Evolutionary conservation across 176 grass and related monocot genomes (phyloP).

Genomic region (Hordeum marinum): DNA sequence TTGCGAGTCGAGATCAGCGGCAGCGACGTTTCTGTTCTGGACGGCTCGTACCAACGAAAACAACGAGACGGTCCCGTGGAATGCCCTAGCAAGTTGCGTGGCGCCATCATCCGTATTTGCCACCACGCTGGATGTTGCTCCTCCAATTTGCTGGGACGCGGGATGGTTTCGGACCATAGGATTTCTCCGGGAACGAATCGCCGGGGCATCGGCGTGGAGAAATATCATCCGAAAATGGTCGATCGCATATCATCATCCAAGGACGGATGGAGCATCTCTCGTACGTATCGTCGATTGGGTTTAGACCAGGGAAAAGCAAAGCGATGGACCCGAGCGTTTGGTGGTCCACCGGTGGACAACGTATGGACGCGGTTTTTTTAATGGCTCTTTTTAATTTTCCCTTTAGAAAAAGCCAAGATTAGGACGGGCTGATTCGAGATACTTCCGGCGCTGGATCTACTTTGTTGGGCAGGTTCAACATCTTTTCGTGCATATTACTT

Average conservation of each 20-base stretch:
- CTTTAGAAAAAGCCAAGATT: not conserved
- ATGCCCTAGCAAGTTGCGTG: not conserved
- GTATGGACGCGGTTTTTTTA: not conserved
- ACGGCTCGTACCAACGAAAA: conserved; percentile 27
- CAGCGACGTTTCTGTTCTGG: not conserved
- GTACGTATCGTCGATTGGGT: not conserved
- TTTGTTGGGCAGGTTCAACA: not conserved
- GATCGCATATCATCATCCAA: not conserved
- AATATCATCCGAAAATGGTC: not conserved
- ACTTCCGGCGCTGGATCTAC: not conserved
- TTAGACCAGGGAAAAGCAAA: not conserved
- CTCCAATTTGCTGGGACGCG: not conserved
- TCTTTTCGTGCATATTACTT: not conserved
- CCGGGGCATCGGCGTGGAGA: not conserved
- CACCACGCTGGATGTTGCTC: not conserved
- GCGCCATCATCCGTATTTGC: not conserved
- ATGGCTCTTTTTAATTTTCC: not conserved
- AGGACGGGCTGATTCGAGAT: conserved; percentile 1
- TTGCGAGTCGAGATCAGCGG: conserved; percentile 1
- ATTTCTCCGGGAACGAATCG: not conserved
- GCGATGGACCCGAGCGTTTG: not conserved
- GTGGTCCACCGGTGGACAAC: not conserved
- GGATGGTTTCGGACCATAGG: not conserved
- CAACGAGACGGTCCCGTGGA: conserved; percentile 7
- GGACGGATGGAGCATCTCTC: not conserved